phyloP scores from a whole-genome alignment of 371 early-diverging fungal species.

The Globomyces sp. region DNA sequence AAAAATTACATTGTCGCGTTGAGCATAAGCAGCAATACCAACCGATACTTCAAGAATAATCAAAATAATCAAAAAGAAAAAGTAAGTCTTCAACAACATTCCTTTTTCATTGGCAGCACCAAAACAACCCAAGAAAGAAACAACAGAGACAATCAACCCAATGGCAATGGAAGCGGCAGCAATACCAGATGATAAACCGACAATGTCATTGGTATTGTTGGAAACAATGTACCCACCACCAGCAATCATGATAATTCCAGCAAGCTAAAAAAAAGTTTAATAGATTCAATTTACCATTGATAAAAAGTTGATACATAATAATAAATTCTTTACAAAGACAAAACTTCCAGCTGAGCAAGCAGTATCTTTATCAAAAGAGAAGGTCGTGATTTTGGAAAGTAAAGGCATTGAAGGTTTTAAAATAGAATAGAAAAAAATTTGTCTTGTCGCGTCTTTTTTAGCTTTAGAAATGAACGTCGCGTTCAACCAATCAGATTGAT shows the following conservation, averaged over 20 bases:
- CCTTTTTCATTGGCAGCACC: constrained; percentile 58
- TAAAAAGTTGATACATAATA: constrained; percentile 53
- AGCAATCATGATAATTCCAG: constrained; percentile 49
- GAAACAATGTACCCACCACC: constrained; percentile 44
- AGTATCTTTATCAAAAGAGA: constrained; percentile 48
- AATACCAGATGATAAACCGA: constrained; percentile 33
- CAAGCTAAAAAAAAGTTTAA: constrained; percentile 37
- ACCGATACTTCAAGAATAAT: constrained; percentile 49
- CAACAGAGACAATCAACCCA: constrained; percentile 44
- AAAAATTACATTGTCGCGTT: constrained; percentile 25
- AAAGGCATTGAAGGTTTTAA: constrained; percentile 40
- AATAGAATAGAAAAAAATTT: neutral
- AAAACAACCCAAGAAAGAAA: constrained; percentile 55
- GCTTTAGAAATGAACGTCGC: too few relatives aligned
- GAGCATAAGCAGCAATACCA: constrained; percentile 46
- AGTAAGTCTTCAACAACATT: constrained; percentile 55
- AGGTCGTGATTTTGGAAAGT: constrained; percentile 43
- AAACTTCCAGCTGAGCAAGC: constrained; percentile 45
- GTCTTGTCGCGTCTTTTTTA: too few relatives aligned
- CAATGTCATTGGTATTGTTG: constrained; percentile 26
- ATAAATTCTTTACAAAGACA: constrained; percentile 52
- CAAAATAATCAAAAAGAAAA: constrained; percentile 45
- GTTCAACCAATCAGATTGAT: too few relatives aligned
- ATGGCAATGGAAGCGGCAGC: constrained; percentile 47
- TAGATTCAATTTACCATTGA: constrained; percentile 38